Percentiles rank a stretch among this genome's conserved stretches.
These are phyloP conservation scores for Aspergillus awamori DNA, from an alignment of 2,329 filamentous ascomycete genomes.

Conservation along the genomic window DNA sequence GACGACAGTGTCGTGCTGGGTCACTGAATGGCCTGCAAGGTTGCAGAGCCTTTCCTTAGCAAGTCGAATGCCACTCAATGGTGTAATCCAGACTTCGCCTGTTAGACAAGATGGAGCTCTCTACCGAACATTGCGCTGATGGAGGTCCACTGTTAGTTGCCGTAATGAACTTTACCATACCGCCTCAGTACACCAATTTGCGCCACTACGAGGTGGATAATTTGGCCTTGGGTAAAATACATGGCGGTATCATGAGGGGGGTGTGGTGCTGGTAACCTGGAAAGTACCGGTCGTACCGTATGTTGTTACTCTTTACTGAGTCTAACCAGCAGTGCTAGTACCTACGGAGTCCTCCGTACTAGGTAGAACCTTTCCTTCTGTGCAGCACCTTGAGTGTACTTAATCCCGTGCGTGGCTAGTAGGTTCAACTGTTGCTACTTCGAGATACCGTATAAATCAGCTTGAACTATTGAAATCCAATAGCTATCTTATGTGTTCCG, in stretches of 20 bases:
- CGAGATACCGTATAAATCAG: not conserved
- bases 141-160: conserved; percentile 11
- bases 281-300: conserved; percentile 1
- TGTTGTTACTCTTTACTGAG: conserved; percentile 1
- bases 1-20: conserved; percentile 4
- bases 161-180: conserved; percentile 20
- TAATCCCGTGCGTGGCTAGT: not conserved
- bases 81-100: not conserved
- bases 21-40: conserved; percentile 2
- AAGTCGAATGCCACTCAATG: not conserved
- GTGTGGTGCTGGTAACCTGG: conserved; percentile 3
- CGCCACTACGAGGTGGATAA: conserved; percentile 23
- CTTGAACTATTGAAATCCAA: not conserved
- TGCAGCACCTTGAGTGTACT: conserved; percentile 1
- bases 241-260: conserved; percentile 11
- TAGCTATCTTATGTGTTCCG: not conserved
- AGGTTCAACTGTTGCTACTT: not conserved
- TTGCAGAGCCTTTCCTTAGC: conserved; percentile 9
- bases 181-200: conserved; percentile 13
- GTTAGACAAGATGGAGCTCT: not conserved
- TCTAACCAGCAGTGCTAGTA: conserved; percentile 3
- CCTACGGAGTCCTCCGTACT: not conserved
- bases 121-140: conserved; percentile 9
- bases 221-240: conserved; percentile 17
- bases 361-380: not conserved